phyloP scores from a whole-genome alignment of 1,139 yeast genomes.

The Yarrowia galli region DNA sequence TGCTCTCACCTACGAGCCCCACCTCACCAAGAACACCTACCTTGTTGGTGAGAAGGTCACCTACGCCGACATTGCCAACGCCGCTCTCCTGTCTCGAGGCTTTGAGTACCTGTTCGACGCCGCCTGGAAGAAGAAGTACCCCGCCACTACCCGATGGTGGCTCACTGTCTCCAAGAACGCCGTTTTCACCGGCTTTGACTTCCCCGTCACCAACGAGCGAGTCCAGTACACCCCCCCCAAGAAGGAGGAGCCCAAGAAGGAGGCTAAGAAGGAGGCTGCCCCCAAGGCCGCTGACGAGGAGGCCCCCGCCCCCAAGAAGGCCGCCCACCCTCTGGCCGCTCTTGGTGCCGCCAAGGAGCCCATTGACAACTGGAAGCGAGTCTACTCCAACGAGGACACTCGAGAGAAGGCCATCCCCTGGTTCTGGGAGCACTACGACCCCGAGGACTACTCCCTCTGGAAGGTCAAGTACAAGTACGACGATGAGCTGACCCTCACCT shows the following conservation, averaged over 20 bases:
- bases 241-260: conserved; percentile 62
- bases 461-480: conserved; percentile 97
- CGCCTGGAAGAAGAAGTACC: conserved; percentile 79
- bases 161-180: conserved; percentile 67
- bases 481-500: conserved; percentile 94
- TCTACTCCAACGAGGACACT: conserved; percentile 96
- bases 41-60: conserved; percentile 91
- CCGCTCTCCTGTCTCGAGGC: conserved; percentile 66
- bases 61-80: conserved; percentile 79
- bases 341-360: conserved; percentile 74
- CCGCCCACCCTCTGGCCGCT: conserved; percentile 90
- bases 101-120: conserved; percentile 73
- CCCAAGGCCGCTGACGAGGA: conserved; percentile 50
- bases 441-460: conserved; percentile 94
- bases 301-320: conserved; percentile 60
- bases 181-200: conserved; percentile 57
- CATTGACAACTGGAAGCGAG: conserved; percentile 96
- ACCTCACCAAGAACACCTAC: conserved; percentile 75
- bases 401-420: conserved; percentile 94
- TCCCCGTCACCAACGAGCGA: conserved; percentile 73
- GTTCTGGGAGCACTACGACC: conserved; percentile 97
- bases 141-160: conserved; percentile 86
- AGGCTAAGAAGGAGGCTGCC: conserved; percentile 47
- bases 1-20: conserved; percentile 46
- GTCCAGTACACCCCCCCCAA: conserved; percentile 76